Percentiles rank a stretch among this genome's conserved stretches.
Conservation (phyloP, 2,329 filamentous ascomycete species). For the Stemphylium lycopersici region DNA sequence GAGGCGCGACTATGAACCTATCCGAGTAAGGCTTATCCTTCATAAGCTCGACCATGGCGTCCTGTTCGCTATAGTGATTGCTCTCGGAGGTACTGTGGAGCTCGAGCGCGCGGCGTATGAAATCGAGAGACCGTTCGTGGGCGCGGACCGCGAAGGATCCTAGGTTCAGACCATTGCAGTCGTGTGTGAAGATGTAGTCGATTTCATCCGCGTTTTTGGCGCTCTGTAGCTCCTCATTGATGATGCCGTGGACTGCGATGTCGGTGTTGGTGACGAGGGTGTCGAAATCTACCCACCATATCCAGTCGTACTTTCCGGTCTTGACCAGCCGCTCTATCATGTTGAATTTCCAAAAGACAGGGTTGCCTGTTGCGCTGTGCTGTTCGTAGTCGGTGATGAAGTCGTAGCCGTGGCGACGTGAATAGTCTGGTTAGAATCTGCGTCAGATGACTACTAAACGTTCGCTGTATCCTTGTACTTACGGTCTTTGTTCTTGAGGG, state of each 20-base stretch:
- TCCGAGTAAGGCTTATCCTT: constrained; percentile 29
- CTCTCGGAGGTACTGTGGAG: constrained; percentile 33
- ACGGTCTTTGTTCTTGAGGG: constrained; percentile 49
- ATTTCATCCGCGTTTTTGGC: constrained; percentile 39
- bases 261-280: constrained; percentile 50
- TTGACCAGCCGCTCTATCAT: constrained; percentile 48
- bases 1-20: constrained; percentile 41
- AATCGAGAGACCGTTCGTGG: constrained; percentile 43
- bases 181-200: constrained; percentile 48
- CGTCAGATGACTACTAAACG: constrained; percentile 4
- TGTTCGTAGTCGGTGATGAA: constrained; percentile 50
- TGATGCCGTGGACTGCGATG: constrained; percentile 45
- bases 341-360: constrained; percentile 48
- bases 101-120: constrained; percentile 40
- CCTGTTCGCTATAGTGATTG: constrained; percentile 45
- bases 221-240: constrained; percentile 42
- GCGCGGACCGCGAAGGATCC: constrained; percentile 49
- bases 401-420: constrained; percentile 49
- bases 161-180: constrained; percentile 50
- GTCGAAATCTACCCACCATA: constrained; percentile 54
- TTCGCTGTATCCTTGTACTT: constrained; percentile 10
- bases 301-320: constrained; percentile 47
- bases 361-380: constrained; percentile 34
- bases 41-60: constrained; percentile 45
- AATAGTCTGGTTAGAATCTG: constrained; percentile 40